phyloP scores from a whole-genome alignment of 306 rosid genomes.

The Luffa acutangula region DNA sequence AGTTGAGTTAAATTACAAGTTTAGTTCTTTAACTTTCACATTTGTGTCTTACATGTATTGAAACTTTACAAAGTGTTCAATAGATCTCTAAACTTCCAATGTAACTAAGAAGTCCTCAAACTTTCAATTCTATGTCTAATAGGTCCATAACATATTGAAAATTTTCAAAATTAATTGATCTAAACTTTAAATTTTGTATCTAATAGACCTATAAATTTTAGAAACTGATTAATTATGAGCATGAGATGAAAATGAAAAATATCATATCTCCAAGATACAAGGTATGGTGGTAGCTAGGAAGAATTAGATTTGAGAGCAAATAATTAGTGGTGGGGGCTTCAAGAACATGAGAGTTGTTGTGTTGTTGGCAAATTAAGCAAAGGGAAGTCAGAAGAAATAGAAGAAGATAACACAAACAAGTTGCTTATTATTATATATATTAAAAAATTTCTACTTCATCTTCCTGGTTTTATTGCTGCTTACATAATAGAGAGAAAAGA shows the following conservation, averaged over 20 bases:
- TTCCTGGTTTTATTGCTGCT: background rate
- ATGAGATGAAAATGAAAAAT: background rate
- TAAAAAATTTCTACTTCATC: background rate
- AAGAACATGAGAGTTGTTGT: slow-evolving; percentile 20
- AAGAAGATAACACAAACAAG: slow-evolving; percentile 21
- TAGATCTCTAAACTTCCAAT: too few relatives aligned
- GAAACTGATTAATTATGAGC: too few relatives aligned
- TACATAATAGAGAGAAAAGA: slow-evolving; percentile 3
- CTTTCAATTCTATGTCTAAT: too few relatives aligned
- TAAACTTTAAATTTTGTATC: too few relatives aligned
- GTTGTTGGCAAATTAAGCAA: slow-evolving; percentile 20
- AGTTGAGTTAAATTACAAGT: too few relatives aligned
- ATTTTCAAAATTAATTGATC: too few relatives aligned
- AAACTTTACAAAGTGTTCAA: too few relatives aligned
- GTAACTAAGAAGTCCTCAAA: too few relatives aligned
- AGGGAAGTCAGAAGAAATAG: slow-evolving; percentile 11
- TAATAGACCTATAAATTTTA: too few relatives aligned
- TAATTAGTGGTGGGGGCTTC: slow-evolving; percentile 8
- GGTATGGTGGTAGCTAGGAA: background rate
- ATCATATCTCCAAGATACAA: background rate
- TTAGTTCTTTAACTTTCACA: too few relatives aligned
- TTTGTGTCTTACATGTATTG: too few relatives aligned
- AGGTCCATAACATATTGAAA: too few relatives aligned
- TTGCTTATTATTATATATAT: slow-evolving; percentile 11
- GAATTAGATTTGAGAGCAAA: background rate